Conservation (phyloP, 2,329 filamentous ascomycete genomes). For the Fusarium graminum region DNA sequence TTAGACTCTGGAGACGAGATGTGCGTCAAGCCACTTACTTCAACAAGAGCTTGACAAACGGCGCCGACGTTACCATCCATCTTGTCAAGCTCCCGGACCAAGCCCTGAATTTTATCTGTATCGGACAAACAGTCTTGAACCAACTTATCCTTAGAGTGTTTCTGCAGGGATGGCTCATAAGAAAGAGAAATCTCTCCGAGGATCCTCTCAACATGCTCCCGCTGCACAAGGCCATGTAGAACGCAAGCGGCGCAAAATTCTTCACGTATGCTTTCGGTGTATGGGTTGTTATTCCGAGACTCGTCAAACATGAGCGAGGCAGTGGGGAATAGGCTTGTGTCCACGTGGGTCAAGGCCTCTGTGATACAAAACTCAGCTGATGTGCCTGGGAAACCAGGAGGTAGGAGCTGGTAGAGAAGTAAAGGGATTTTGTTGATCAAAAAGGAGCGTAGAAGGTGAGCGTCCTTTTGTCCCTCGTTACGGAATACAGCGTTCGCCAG, state of each 20-base stretch:
- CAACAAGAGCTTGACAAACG: slow-evolving; percentile 81
- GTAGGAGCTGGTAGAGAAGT: slow-evolving; percentile 64
- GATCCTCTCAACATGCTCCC: slow-evolving; percentile 81
- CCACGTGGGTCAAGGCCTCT: slow-evolving; percentile 82
- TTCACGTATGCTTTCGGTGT: slow-evolving; percentile 70
- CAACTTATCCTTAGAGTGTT: slow-evolving; percentile 82
- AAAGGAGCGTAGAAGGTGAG: slow-evolving; percentile 86
- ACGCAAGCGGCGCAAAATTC: slow-evolving; percentile 93
- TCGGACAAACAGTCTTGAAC: slow-evolving; percentile 83
- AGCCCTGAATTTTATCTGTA: slow-evolving; percentile 78
- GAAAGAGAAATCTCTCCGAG: slow-evolving; percentile 88
- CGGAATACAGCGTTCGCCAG: slow-evolving; percentile 87
- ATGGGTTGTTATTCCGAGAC: slow-evolving; percentile 68
- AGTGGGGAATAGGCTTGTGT: slow-evolving; percentile 79
- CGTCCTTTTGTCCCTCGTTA: slow-evolving; percentile 67
- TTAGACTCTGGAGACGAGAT: neutral
- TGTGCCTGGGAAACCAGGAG: slow-evolving; percentile 80
- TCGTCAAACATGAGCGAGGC: slow-evolving; percentile 71
- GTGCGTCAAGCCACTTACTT: slow-evolving; percentile 61
- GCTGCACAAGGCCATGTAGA: slow-evolving; percentile 84
- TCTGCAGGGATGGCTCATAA: slow-evolving; percentile 78
- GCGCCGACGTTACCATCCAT: slow-evolving; percentile 94
- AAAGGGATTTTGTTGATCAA: slow-evolving; percentile 77
- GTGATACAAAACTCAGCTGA: slow-evolving; percentile 77
- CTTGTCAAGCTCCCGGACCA: slow-evolving; percentile 85